Evolutionary conservation across 768 basidiomycete genomes (phyloP), one percentile per base, ranked within the genome.

Genomic region (Phlebiopsis gigantea): DNA sequence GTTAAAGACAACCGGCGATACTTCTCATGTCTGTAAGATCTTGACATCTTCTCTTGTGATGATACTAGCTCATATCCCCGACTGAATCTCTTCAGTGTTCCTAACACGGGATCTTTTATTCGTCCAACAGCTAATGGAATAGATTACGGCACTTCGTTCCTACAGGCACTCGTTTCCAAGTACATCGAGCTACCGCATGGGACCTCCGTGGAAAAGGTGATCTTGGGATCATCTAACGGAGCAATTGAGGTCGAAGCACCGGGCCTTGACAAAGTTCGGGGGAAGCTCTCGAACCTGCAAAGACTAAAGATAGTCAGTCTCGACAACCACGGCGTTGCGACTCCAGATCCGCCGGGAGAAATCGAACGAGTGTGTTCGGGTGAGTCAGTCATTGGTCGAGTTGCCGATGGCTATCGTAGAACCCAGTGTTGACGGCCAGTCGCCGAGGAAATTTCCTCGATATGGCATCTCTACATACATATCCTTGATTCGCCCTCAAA

Each of bases 201-300:
- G 8, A 71, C 75, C 10, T 67, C 67, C 42, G 75, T 76, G 51
- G 88, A 94, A 69, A 82, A 71, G 24, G 78, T 92, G 44, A 61
- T 84, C 10, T 76, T 96, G 25, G 93, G 93, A 26, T 91, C 90
- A 1, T 95, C 94, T 22, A 79, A 81, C 50, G 88, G 90, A 26
- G 77, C 82, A 4, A 94, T 98, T 61, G 75, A 87, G 61, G 90
- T 98, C 12, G 89, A 95, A 69, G 93, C 90, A 4, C 88, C 93
- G 3, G 79, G 83, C 45, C 74, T 97, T 25, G 86, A 90, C 65
- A 90, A 86, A 67, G 82, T 97, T 56, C 79, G 88, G 64, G 72
- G 73, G 25, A 88, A 87, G 46, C 77, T 96, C 25, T 74, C 86
- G 4, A 73, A 82, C 53, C 71, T 98, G 19, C 77, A 79, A 46